These are phyloP conservation scores for Coemansia sp. DNA, from an alignment of 192 early-diverging fungal species.

Conservation along the genomic window DNA sequence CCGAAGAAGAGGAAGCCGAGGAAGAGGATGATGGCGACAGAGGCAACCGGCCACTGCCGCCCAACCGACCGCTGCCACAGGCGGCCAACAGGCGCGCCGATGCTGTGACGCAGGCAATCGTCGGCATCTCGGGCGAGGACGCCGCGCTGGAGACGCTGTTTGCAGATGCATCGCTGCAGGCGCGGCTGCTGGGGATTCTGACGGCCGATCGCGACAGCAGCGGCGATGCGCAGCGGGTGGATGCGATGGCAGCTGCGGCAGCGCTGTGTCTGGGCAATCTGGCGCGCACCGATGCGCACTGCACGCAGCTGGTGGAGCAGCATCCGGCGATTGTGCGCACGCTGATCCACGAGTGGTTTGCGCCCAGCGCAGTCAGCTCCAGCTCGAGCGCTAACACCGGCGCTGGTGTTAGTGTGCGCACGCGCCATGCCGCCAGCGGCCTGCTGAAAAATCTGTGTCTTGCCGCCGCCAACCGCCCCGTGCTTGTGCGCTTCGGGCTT, in stretches of 20 bases:
- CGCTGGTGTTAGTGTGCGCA: constrained; percentile 27
- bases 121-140: constrained; percentile 46
- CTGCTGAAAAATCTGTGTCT: constrained; percentile 70
- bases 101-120: constrained; percentile 41
- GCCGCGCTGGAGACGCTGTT: constrained; percentile 37
- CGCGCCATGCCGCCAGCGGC: constrained; percentile 64
- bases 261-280: constrained; percentile 71
- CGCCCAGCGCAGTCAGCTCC: constrained; percentile 30
- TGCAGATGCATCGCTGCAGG: constrained; percentile 13
- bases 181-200: constrained; percentile 22
- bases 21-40: neutral
- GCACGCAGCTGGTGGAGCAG: constrained; percentile 61
- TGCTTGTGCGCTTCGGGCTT: constrained; percentile 24
- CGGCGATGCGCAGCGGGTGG: neutral
- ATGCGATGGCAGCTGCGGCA: constrained; percentile 49
- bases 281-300: constrained; percentile 69
- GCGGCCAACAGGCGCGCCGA: constrained; percentile 28
- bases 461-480: constrained; percentile 34
- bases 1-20: constrained; percentile 1
- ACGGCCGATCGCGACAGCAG: constrained; percentile 8
- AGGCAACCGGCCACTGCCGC: constrained; percentile 13
- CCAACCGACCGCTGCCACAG: constrained; percentile 31
- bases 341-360: constrained; percentile 58
- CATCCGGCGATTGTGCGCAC: constrained; percentile 54
- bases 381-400: too few species aligned